Base-by-base conservation (phyloP, 2,329 filamentous ascomycete genomes). In the Calonectria ilicicola region DNA sequence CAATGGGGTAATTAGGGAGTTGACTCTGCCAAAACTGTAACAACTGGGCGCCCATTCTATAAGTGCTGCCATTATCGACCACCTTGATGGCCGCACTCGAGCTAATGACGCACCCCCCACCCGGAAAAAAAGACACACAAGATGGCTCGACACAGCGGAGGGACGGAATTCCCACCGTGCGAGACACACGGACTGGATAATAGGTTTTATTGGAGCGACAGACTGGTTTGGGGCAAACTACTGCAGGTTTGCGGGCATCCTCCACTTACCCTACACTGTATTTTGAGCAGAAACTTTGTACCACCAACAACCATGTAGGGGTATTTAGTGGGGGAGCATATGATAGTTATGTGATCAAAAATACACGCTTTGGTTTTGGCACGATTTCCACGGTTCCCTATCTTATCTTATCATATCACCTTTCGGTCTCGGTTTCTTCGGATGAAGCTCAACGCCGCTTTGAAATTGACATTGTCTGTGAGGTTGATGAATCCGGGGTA, bases 11-110 rank as follows among this genome's bases (percentile, higher is more conserved):
- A 47, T 21, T 47, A 72, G 70, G 70, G 65, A 72, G 51, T 72
- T 72, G 29, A 65, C 69, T 67, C 65, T 40, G 67, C 46, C 69
- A 72, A 72, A 58, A 72, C 23, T 72, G 69, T 72, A 72, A 68
- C 19, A 58, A 29, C 66, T 68, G 69, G 58, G 38, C 69, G 42
- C 21, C 58, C 47, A 21, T 64, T 58, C 51, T 69, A 71, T 72
- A 72, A 69, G 66, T 72, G 51, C 60, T 27, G 47, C 65, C 21
- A 51, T 19, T 67, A 40, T 46, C 66, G 53, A 56, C 70, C 53
- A 72, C 69, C 69, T 47, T 72, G 70, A 69, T 72, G 70, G 70
- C 32, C 70, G 9, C n/a, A 32, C 19, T 44, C 15, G 60, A 49
- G 19, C 60, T 69, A 66, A 62, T 62, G 42, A 69, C 49, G 70